Conservation (phyloP, 176 grass and related monocot species). For the Poa pratensis region DNA sequence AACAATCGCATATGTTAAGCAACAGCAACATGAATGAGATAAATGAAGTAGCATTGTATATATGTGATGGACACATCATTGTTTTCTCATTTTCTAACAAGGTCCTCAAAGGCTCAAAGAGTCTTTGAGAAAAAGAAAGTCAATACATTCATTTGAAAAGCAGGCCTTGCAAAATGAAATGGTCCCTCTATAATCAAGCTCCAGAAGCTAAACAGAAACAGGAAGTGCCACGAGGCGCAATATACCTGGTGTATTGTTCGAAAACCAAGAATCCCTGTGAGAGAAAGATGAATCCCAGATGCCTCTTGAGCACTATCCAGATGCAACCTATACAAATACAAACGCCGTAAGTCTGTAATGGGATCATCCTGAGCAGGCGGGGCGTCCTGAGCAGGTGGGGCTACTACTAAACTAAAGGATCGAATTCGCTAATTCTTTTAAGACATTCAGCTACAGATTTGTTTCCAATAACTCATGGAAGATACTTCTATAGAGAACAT, state of each 20-base stretch:
- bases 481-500: background rate
- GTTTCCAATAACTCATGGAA: constrained; percentile 15
- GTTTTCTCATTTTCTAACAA: constrained; percentile 25
- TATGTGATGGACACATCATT: background rate
- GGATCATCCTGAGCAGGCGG: too few species aligned
- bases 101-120: too few species aligned
- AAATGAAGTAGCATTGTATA: constrained; percentile 15
- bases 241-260: constrained; percentile 94
- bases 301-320: constrained; percentile 70
- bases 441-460: too few species aligned
- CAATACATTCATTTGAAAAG: constrained; percentile 24
- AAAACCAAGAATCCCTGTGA: constrained; percentile 89
- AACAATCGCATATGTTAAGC: constrained; percentile 10
- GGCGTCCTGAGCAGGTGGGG: too few species aligned
- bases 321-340: constrained; percentile 65
- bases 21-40: constrained; percentile 2
- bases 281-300: constrained; percentile 64
- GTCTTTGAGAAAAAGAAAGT: constrained; percentile 1
- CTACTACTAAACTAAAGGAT: too few species aligned
- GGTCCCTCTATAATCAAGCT: constrained; percentile 27
- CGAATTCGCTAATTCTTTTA: too few species aligned
- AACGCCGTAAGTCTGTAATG: constrained; percentile 35
- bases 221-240: constrained; percentile 15
- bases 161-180: constrained; percentile 24
- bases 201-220: background rate